phyloP scores from a whole-genome alignment of 75 land plant genomes.

The Chamaecyparis obtusa region DNA sequence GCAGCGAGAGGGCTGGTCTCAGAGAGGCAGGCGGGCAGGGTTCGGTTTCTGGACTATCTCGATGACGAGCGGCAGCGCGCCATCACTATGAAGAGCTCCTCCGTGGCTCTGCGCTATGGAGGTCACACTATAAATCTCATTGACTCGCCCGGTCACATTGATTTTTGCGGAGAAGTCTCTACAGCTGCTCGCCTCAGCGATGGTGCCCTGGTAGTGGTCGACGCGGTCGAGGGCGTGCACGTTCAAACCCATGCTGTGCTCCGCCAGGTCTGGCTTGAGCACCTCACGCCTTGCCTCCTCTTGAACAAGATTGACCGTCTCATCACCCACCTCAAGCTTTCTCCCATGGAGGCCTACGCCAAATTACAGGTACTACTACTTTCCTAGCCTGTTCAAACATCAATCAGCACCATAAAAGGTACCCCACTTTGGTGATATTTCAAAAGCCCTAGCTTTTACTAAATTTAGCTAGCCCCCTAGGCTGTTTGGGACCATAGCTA shows the following conservation, averaged over 20 bases:
- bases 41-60: conserved; percentile 75
- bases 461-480: no score
- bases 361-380: conserved; percentile 35
- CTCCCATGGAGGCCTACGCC: conserved; percentile 80
- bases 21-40: conserved; percentile 71
- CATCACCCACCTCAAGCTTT: conserved; percentile 73
- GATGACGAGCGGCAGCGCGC: conserved; percentile 94
- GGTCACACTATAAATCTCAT: conserved; percentile 68
- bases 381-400: not conserved
- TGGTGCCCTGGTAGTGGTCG: conserved; percentile 87
- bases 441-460: no score
- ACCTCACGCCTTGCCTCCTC: conserved; percentile 73
- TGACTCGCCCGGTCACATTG: conserved; percentile 96
- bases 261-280: conserved; percentile 91
- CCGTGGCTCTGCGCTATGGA: conserved; percentile 54
- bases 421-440: no score
- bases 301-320: conserved; percentile 90
- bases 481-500: not conserved
- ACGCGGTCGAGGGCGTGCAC: conserved; percentile 91
- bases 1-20: conserved; percentile 74
- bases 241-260: conserved; percentile 96
- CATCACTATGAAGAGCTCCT: conserved; percentile 96
- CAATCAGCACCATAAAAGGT: no score
- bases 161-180: conserved; percentile 93
- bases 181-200: conserved; percentile 87